Percentiles rank a stretch among this genome's conserved stretches.
Conservation (phyloP, 2,329 filamentous ascomycete genomes). For the Tolypocladium capitatum region DNA sequence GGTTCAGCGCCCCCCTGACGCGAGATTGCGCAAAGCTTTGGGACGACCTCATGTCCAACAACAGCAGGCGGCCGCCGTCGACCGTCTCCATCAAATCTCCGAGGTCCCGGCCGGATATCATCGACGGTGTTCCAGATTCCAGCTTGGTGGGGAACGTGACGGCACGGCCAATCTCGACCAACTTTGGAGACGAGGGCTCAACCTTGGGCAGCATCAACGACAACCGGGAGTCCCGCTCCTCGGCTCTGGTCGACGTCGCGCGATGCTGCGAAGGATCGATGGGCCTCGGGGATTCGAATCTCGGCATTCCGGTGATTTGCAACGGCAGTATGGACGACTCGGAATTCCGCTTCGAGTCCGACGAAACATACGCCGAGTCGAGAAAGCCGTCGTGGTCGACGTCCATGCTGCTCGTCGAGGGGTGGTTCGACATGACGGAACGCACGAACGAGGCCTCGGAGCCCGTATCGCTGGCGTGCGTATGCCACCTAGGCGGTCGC, state of each 20-base stretch:
- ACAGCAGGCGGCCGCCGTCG: slow-evolving; percentile 35
- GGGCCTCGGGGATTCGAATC: slow-evolving; percentile 25
- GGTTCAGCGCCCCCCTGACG: slow-evolving; percentile 69
- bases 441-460: slow-evolving; percentile 20
- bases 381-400: slow-evolving; percentile 30
- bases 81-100: slow-evolving; percentile 38
- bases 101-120: slow-evolving; percentile 42
- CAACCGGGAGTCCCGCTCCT: slow-evolving; percentile 40
- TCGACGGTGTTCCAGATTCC: slow-evolving; percentile 30
- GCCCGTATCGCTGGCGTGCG: slow-evolving; percentile 30
- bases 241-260: slow-evolving; percentile 24
- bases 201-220: slow-evolving; percentile 37
- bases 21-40: slow-evolving; percentile 67
- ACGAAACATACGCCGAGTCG: slow-evolving; percentile 42
- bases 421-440: slow-evolving; percentile 8
- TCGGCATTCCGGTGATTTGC: slow-evolving; percentile 27
- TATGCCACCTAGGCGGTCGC: slow-evolving; percentile 32
- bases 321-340: slow-evolving; percentile 30
- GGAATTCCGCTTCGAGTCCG: slow-evolving; percentile 40
- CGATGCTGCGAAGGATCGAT: slow-evolving; percentile 13
- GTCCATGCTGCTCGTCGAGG: slow-evolving; percentile 23
- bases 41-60: slow-evolving; percentile 78
- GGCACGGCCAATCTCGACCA: slow-evolving; percentile 18
- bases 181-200: slow-evolving; percentile 22
- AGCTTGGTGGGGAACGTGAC: slow-evolving; percentile 39